Evolutionary conservation across 2,329 filamentous ascomycete genomes (phyloP).

Genomic region (Pestalotiopsis sp.): DNA sequence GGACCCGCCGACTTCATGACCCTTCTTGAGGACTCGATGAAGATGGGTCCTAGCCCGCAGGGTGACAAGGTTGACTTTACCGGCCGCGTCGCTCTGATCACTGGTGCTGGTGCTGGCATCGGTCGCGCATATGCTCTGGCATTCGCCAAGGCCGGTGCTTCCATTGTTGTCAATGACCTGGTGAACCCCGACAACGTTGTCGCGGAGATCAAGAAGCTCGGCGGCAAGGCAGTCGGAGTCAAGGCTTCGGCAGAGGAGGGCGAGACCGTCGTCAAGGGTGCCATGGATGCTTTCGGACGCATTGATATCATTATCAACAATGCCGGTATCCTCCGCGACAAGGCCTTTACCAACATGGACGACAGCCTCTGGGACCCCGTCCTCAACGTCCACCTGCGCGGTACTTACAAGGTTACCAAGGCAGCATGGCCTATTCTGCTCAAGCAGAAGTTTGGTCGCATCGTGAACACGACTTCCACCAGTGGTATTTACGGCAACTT

Average conservation of each 20-base stretch:
- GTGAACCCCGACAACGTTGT: slow-evolving; percentile 89
- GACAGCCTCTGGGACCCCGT: slow-evolving; percentile 93
- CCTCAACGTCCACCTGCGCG: slow-evolving; percentile 87
- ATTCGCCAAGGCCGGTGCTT: slow-evolving; percentile 82
- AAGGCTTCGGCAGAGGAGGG: slow-evolving; percentile 95
- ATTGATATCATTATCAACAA: slow-evolving; percentile 98
- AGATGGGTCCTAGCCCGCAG: slow-evolving; percentile 72
- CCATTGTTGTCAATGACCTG: slow-evolving; percentile 95
- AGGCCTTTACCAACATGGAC: slow-evolving; percentile 97
- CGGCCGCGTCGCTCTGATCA: slow-evolving; percentile 84
- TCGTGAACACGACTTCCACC: slow-evolving; percentile 96
- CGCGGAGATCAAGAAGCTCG: slow-evolving; percentile 85
- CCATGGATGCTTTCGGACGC: slow-evolving; percentile 91
- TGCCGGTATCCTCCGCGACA: slow-evolving; percentile 95
- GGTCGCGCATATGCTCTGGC: slow-evolving; percentile 88
- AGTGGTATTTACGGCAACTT: slow-evolving; percentile 99
- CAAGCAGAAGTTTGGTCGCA: slow-evolving; percentile 97
- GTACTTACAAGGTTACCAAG: slow-evolving; percentile 96
- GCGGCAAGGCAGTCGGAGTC: slow-evolving; percentile 88
- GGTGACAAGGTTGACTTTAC: slow-evolving; percentile 80
- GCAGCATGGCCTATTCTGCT: slow-evolving; percentile 97
- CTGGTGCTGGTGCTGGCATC: slow-evolving; percentile 87
- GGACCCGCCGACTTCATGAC: slow-evolving; percentile 88
- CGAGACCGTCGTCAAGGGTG: slow-evolving; percentile 86
- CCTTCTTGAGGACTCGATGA: slow-evolving; percentile 81